A percentile compares a stretch with the other conserved stretches of the same genome.
Evolutionary conservation across 148 eudicot species (phyloP).

Genomic region (Spergularia bocconei): DNA sequence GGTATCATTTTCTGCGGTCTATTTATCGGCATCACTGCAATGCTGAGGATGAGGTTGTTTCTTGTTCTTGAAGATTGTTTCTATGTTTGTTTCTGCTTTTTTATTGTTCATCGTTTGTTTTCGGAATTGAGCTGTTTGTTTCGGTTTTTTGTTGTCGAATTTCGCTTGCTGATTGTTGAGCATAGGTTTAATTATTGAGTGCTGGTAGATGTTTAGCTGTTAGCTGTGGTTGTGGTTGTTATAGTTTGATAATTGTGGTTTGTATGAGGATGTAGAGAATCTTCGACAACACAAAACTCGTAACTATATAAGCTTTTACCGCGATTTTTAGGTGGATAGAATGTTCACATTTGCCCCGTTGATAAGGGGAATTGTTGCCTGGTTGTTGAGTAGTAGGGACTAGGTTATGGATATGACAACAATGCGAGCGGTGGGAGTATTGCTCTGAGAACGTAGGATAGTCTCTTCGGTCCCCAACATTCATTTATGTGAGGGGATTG

Average conservation of each 20-base stretch:
- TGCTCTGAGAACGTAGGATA: not conserved
- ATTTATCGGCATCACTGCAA: slow-evolving; percentile 90
- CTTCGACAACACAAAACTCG: not conserved
- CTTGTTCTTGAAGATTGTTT: not conserved
- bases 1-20: slow-evolving; percentile 65
- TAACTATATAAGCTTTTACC: not conserved
- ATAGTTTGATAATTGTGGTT: not conserved
- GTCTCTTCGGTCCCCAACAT: not conserved
- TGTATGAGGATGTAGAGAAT: not conserved
- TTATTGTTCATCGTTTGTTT: not conserved
- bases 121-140: too few species aligned
- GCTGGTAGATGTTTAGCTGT: not conserved
- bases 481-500: not conserved
- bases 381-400: too few species aligned
- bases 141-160: not conserved
- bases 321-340: not conserved
- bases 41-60: slow-evolving; percentile 87
- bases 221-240: too few species aligned
- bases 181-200: not conserved
- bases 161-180: not conserved
- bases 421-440: not conserved
- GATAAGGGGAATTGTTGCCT: not conserved
- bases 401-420: not conserved
- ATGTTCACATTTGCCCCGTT: not conserved
- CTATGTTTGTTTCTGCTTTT: not conserved